A percentile compares a stretch with the other conserved stretches of the same genome.
phyloP scores from a whole-genome alignment of 768 basidiomycete genomes.

The Pleurotus pulmonarius region DNA sequence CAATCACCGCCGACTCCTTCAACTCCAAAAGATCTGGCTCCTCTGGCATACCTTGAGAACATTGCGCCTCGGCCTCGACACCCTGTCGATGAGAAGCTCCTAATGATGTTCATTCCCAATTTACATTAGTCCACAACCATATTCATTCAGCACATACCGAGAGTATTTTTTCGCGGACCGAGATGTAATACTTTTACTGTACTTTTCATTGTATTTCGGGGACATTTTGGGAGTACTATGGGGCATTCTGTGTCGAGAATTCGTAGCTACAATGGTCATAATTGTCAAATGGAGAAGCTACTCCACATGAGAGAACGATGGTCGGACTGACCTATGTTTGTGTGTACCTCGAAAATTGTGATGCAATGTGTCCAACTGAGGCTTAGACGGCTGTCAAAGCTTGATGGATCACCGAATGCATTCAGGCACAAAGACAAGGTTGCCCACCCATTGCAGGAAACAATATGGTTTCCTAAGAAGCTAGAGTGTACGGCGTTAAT shows the following conservation, averaged over 20 bases:
- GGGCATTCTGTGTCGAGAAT: neutral
- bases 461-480: neutral
- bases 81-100: conserved; percentile 44
- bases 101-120: conserved; percentile 5
- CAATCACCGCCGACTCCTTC: conserved; percentile 24
- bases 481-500: neutral
- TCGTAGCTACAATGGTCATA: neutral
- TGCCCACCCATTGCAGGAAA: neutral
- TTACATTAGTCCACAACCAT: neutral
- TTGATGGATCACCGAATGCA: neutral
- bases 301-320: neutral
- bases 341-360: neutral
- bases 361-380: conserved; percentile 6
- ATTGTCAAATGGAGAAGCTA: neutral
- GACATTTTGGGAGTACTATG: neutral
- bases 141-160: too few species aligned
- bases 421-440: neutral
- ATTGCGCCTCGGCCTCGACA: conserved; percentile 62
- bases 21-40: conserved; percentile 44
- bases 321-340: neutral
- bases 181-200: neutral
- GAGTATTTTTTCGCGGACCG: neutral
- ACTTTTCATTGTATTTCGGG: neutral
- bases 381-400: neutral
- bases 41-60: conserved; percentile 65